Evolutionary conservation across 2,329 filamentous ascomycete species (phyloP).

Genomic region (Fusarium mundagurra): DNA sequence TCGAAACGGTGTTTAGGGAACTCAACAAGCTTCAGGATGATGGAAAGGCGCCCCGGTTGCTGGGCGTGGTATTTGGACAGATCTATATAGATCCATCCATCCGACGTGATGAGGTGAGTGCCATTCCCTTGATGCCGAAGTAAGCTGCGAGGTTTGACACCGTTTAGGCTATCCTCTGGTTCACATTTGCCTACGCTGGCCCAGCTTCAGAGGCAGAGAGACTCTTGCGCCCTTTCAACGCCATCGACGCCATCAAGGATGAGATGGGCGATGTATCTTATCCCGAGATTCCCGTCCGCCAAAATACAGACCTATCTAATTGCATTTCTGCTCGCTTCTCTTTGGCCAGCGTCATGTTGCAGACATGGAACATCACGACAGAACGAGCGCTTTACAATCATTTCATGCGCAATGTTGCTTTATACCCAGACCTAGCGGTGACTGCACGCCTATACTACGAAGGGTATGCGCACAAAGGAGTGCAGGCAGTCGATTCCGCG

Average conservation of each 20-base stretch:
- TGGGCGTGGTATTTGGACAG: background rate
- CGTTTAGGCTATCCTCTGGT: background rate
- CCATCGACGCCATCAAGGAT: background rate
- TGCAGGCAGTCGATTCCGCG: background rate
- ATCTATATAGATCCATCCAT: background rate
- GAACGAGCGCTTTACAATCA: background rate
- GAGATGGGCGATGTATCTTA: background rate
- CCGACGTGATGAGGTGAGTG: background rate
- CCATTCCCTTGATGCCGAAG: accelerated
- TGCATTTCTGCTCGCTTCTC: background rate
- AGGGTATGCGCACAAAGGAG: background rate
- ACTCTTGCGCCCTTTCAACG: background rate
- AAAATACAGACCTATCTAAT: background rate
- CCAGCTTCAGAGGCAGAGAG: background rate
- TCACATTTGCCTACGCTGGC: background rate
- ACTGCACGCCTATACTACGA: background rate
- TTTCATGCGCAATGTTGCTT: background rate
- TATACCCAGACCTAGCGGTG: background rate
- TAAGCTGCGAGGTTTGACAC: background rate
- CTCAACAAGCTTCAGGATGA: background rate
- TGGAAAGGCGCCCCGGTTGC: background rate
- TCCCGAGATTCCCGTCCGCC: background rate
- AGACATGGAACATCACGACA: background rate
- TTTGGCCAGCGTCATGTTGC: background rate
- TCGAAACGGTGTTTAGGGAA: background rate